These are phyloP conservation scores for Williopsis jadinii DNA, from an alignment of 1,139 yeast genomes.

Conservation along the genomic window DNA sequence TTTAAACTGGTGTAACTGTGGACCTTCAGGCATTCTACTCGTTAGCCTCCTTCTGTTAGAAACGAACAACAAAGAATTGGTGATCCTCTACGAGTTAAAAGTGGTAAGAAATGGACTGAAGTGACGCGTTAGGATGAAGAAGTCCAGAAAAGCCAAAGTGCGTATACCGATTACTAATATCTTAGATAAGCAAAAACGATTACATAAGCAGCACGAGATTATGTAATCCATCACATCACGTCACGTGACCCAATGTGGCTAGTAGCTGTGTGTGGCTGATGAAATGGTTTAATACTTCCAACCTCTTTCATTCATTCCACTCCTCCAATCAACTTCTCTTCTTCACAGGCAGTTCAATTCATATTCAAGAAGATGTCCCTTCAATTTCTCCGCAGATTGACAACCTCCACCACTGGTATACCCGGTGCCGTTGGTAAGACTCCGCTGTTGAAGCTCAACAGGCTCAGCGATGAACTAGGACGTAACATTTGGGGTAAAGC, in stretches of 20 bases:
- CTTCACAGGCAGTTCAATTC: no score
- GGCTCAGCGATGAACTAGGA: constrained; percentile 53
- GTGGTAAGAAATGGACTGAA: not conserved
- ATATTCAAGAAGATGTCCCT: constrained; percentile 3
- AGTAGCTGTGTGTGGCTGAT: not conserved
- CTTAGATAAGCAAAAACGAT: no score
- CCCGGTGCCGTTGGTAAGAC: constrained; percentile 84
- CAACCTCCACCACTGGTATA: constrained; percentile 47
- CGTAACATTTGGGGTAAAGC: constrained; percentile 84
- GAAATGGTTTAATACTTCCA: not conserved
- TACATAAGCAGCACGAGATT: no score
- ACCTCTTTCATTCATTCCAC: no score
- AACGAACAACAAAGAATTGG: no score
- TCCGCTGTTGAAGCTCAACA: constrained; percentile 63
- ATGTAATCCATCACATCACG: no score
- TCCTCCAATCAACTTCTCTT: no score
- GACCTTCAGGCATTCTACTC: not conserved
- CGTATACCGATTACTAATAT: no score
- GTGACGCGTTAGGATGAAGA: not conserved
- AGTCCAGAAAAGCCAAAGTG: not conserved
- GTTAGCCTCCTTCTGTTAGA: not conserved
- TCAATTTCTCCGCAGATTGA: constrained; percentile 3
- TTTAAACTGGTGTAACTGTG: constrained; percentile 1
- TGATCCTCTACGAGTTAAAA: no score
- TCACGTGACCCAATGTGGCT: no score